Evolutionary conservation across 2,329 filamentous ascomycete species (phyloP).

Genomic region (Alternaria hordeiaustralica): DNA sequence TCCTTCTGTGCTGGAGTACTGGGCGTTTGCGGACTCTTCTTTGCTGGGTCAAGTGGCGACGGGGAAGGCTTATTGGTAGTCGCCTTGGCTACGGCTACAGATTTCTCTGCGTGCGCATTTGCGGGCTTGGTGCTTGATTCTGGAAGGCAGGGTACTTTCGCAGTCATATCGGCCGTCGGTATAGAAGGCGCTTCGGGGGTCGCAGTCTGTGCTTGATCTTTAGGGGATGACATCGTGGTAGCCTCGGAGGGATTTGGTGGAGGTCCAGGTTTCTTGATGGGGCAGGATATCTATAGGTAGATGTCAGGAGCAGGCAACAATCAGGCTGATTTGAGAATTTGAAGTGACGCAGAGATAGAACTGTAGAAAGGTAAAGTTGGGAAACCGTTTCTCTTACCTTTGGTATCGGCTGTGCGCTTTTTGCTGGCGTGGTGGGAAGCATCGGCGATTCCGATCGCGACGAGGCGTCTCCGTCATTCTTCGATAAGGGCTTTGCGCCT

Average conservation of each 20-base stretch:
- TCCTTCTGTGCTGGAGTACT: background rate
- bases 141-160: background rate
- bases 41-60: background rate
- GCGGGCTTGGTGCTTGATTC: background rate
- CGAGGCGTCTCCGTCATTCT: constrained; percentile 16
- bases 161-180: background rate
- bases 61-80: background rate
- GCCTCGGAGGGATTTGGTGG: background rate
- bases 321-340: no score
- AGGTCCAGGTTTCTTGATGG: background rate
- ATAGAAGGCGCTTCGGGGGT: background rate
- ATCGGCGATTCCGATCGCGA: constrained; percentile 19
- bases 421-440: constrained; percentile 13
- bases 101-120: background rate
- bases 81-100: background rate
- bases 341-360: background rate
- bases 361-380: background rate
- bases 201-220: background rate
- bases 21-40: background rate
- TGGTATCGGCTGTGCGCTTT: background rate
- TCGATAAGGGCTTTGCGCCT: constrained; percentile 10
- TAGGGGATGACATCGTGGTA: background rate
- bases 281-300: background rate
- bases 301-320: background rate
- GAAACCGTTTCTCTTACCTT: constrained; percentile 17